Base-by-base conservation (phyloP, 2,329 filamentous ascomycete species). In the Rhynchosporium secalis region DNA sequence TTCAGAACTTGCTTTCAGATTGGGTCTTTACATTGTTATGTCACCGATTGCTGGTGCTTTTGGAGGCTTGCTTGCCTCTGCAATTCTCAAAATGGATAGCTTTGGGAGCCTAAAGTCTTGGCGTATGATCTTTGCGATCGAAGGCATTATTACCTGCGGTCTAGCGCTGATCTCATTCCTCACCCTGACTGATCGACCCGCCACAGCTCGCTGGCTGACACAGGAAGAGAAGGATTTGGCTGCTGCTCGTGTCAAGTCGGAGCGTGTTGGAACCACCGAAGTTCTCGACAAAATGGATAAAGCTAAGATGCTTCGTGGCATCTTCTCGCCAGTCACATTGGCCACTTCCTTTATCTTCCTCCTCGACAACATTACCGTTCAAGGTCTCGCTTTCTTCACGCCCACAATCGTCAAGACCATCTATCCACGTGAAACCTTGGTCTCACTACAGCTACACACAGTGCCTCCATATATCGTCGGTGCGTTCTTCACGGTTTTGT, bases 121-220 rank as follows among this genome's bases (percentile, higher is more conserved):
- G 88, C 78, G 86, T 7, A 89, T 89, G 86, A 88, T 90, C 57
- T 90, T 90, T 60, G 82, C 80, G 3, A 84, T 90, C n/a, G 88
- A 90, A 71, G 88, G 88, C 26, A 84, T 89, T 68, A 83, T 89
- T 66, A 86, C 84, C 77, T 65, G 65, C 63, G 78, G 79, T 0
- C 73, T 90, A 0, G 79, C 81, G 0, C n/a, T 90, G 1, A 77
- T 90, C 41, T 75, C 82, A 1, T 88, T 89, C 72, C 66, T 86
- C 68, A 87, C 84, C 0, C 75, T 91, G 20, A 90, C 88, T 0
- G 88, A 91, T 71, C 80, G 87, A 0, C 88, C 88, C 0, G 86
- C 82, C 60, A 88, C 86, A 0, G 88, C 88, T 0, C 76, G 78
- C 12, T 91, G 88, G 88, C 80, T 91, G 0, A 80, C 78, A 0